Evolutionary conservation across 2,329 filamentous ascomycete species (phyloP), one percentile per base, ranked within the genome.

Genomic region (Apiospora koreana): DNA sequence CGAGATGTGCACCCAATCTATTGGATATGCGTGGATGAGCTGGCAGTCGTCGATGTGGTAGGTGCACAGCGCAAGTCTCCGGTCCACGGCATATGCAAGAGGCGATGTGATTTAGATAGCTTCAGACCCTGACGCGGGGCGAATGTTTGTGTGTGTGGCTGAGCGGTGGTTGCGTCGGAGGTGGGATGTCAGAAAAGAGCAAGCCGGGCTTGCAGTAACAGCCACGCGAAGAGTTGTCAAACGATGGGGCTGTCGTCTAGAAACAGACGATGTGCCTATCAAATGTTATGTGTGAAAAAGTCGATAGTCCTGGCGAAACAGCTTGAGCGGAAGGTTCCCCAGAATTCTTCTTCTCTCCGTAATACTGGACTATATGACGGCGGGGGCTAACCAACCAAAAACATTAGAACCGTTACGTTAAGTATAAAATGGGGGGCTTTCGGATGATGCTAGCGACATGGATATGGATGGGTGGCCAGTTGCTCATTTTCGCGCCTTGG

Each of bases 11-110:
- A 84, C 81, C 82, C 83, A 86, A 86, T 86, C 83, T 85, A 87
- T 86, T 86, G 83, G 85, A 83, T 84, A 86, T 86, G 86, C 82
- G 86, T 83, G 81, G 83, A 87, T 89, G 88, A 85, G 88, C 85
- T 90, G 88, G 87, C 88, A 89, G 77, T 81, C 77, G 78, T 80
- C 80, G 81, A 83, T 82, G 81, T 86, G 81, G 81, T 83, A 83
- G 81, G 82, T 84, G 82, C 82, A 83, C 83, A 82, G 82, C 82
- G 84, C 82, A 84, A 83, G 84, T 83, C 83, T 83, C 83, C 81
- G 83, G 83, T 83, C 83, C 83, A 84, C 85, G 83, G 84, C 86
- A 87, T 86, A 87, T 89, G 88, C 87, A 86, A 83, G 66, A 66
- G 64, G 54, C 54, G 64, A 66, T 66, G 64, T 66, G 42, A 45